Percentiles rank a stretch among this genome's conserved stretches.
These are phyloP conservation scores for Aspergillus proliferans DNA, from an alignment of 2,329 filamentous ascomycete genomes.

Conservation along the genomic window DNA sequence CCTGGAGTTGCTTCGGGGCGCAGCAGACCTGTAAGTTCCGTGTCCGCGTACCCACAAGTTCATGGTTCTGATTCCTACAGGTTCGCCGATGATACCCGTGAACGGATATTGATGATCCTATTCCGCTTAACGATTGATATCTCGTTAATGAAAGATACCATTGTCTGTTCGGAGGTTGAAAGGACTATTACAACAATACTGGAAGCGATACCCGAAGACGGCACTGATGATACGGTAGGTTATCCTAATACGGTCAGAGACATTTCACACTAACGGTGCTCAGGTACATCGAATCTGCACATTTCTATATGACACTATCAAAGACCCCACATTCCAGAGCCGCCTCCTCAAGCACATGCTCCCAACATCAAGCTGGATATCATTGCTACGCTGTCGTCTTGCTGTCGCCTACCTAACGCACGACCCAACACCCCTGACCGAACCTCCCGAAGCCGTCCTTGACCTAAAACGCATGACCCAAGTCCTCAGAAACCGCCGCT, in stretches of 20 bases:
- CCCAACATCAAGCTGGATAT: constrained; percentile 30
- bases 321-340: constrained; percentile 33
- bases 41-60: constrained; percentile 7
- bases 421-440: constrained; percentile 21
- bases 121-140: constrained; percentile 34
- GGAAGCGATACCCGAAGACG: constrained; percentile 16
- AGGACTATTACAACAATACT: constrained; percentile 27
- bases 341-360: constrained; percentile 36
- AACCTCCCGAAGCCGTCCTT: constrained; percentile 20
- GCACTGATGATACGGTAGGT: constrained; percentile 18
- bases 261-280: constrained; percentile 6
- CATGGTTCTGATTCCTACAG: constrained; percentile 13
- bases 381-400: constrained; percentile 36
- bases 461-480: constrained; percentile 25
- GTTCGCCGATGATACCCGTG: constrained; percentile 26
- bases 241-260: neutral
- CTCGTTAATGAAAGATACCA: constrained; percentile 22
- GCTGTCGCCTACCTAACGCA: constrained; percentile 30
- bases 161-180: constrained; percentile 28
- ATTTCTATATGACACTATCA: constrained; percentile 28
- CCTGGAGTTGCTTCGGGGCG: constrained; percentile 26
- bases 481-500: constrained; percentile 24
- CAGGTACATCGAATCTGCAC: constrained; percentile 26
- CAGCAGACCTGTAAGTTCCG: constrained; percentile 24
- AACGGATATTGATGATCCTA: constrained; percentile 26